phyloP scores from a whole-genome alignment of 108 stramenopile species.

The Cylindrotheca closterium region DNA sequence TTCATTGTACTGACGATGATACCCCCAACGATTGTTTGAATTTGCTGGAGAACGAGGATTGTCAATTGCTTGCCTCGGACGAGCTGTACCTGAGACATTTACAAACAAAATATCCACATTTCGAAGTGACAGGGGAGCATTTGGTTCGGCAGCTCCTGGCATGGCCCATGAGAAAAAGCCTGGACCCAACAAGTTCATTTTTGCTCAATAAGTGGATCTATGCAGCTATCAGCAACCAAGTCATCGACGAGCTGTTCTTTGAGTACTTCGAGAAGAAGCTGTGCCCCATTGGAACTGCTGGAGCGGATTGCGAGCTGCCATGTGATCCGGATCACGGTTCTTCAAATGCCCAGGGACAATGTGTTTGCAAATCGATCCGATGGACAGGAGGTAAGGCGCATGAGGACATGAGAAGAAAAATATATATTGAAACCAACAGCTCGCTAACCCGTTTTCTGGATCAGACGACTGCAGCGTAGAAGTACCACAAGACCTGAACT shows the following conservation, averaged over 20 bases:
- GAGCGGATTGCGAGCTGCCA: constrained; percentile 8
- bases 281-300: constrained; percentile 19
- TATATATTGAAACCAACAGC: neutral
- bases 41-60: neutral
- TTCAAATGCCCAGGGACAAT: constrained; percentile 5
- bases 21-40: constrained; percentile 10
- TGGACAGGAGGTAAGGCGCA: constrained; percentile 15
- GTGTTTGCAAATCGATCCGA: constrained; percentile 9
- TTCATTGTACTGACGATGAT: neutral
- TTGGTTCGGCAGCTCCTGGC: neutral
- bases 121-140: constrained; percentile 8
- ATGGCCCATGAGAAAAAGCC: constrained; percentile 3
- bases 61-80: neutral
- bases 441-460: neutral
- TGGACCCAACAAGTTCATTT: constrained; percentile 5
- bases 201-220: constrained; percentile 13
- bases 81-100: constrained; percentile 3
- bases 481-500: constrained; percentile 2
- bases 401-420: too few species aligned
- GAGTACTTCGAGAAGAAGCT: constrained; percentile 15
- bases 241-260: constrained; percentile 11
- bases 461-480: constrained; percentile 7
- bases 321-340: constrained; percentile 16
- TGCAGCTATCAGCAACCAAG: neutral
- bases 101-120: neutral